Percentiles rank a stretch among this genome's conserved stretches.
These are phyloP conservation scores for Pseudogymnoascus verrucosus DNA, from an alignment of 2,329 filamentous ascomycete genomes.

Conservation along the genomic window DNA sequence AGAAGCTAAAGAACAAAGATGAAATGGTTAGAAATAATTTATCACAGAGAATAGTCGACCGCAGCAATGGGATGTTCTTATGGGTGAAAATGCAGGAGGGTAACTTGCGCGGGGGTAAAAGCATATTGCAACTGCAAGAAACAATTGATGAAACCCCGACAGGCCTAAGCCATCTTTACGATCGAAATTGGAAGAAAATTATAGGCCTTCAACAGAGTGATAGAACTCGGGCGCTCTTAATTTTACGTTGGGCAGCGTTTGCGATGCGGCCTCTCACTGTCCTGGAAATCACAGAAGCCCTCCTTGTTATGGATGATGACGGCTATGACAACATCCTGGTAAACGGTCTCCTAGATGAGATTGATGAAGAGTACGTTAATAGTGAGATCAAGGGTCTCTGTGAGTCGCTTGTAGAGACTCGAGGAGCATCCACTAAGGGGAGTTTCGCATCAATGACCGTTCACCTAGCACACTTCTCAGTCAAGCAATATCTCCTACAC, in stretches of 20 bases:
- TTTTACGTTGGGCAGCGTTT: conserved; percentile 19
- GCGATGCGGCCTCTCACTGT: conserved; percentile 17
- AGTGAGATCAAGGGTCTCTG: conserved; percentile 26
- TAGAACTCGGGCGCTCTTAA: conserved; percentile 13
- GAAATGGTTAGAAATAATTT: not conserved
- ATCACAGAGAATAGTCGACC: not conserved
- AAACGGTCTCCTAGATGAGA: conserved; percentile 22
- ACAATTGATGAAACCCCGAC: not conserved
- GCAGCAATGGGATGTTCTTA: not conserved
- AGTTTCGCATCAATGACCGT: conserved; percentile 13
- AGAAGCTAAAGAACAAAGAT: not conserved
- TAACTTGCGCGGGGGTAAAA: not conserved
- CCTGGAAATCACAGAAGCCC: conserved; percentile 17
- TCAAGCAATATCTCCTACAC: conserved; percentile 17
- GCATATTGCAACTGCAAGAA: not conserved
- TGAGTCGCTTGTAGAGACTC: conserved; percentile 26
- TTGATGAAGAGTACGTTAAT: conserved; percentile 27
- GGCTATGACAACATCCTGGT: conserved; percentile 14
- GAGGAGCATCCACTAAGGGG: not conserved
- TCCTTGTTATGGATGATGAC: conserved; percentile 13
- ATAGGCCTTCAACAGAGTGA: conserved; percentile 9
- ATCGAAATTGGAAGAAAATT: conserved; percentile 11
- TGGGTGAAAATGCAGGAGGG: not conserved
- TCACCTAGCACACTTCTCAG: conserved; percentile 19
- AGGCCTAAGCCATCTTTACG: not conserved